Conservation (phyloP, 2,329 filamentous ascomycete genomes). For the Neobulgaria alba region DNA sequence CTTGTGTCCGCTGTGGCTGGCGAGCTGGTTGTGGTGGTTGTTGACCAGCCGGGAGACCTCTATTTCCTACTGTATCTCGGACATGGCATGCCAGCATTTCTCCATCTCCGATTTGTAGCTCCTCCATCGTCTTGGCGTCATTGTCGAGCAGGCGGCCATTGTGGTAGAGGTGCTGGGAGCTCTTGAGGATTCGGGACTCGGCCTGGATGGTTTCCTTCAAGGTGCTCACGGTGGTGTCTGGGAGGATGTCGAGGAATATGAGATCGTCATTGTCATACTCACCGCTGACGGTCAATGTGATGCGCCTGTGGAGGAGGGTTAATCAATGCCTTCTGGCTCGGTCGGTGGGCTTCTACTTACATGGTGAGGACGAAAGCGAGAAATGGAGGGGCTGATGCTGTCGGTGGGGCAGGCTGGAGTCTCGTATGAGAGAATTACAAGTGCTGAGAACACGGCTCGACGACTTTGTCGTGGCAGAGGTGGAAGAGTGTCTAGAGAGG, state of each 20-base stretch:
- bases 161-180: constrained; percentile 77
- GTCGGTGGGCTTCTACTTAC: not conserved
- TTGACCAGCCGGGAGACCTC: constrained; percentile 35
- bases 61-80: constrained; percentile 40
- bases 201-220: constrained; percentile 83
- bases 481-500: too few species aligned
- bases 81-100: constrained; percentile 91
- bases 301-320: constrained; percentile 51
- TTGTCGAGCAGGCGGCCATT: constrained; percentile 76
- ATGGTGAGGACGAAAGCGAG: too few species aligned
- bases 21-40: constrained; percentile 26
- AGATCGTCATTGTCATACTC: constrained; percentile 56
- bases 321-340: constrained; percentile 1
- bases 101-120: constrained; percentile 73
- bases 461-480: too few species aligned
- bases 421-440: too few species aligned
- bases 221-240: constrained; percentile 73
- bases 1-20: constrained; percentile 28
- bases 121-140: constrained; percentile 71
- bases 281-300: constrained; percentile 78
- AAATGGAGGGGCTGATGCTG: too few species aligned
- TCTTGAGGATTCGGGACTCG: constrained; percentile 66
- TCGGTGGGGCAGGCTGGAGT: too few species aligned
- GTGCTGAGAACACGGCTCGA: too few species aligned
- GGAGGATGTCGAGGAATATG: constrained; percentile 72